Conservation (phyloP, 495 filamentous ascomycete genomes). For the Lophium mytilinum region DNA sequence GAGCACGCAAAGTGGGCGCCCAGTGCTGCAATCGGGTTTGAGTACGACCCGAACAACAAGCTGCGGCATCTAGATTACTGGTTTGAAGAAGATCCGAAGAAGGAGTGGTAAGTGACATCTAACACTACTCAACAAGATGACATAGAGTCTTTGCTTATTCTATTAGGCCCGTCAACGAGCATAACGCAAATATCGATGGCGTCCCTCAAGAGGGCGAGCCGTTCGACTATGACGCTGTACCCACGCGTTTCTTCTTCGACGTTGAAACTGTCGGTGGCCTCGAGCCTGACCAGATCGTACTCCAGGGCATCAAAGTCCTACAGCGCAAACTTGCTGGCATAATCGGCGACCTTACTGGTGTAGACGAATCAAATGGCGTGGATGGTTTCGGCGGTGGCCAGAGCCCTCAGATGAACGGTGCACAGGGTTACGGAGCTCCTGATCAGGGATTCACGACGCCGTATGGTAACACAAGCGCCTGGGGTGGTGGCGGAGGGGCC, state of each 20-base stretch:
- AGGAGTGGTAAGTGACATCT: slow-evolving; percentile 70
- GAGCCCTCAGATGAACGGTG: slow-evolving; percentile 21
- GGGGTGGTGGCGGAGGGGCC: slow-evolving; percentile 56
- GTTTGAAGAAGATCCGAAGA: slow-evolving; percentile 77
- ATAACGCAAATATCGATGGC: slow-evolving; percentile 78
- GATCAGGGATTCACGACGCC: slow-evolving; percentile 70
- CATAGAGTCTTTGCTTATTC: not conserved
- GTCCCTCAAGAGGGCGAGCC: slow-evolving; percentile 68
- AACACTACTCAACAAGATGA: not conserved
- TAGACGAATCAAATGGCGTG: slow-evolving; percentile 41
- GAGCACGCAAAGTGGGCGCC: slow-evolving; percentile 98
- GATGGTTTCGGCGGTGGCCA: slow-evolving; percentile 41
- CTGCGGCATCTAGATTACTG: slow-evolving; percentile 81
- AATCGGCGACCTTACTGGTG: slow-evolving; percentile 59
- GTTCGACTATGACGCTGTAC: slow-evolving; percentile 85
- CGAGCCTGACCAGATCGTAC: slow-evolving; percentile 76
- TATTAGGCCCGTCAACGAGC: slow-evolving; percentile 67
- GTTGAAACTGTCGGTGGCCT: slow-evolving; percentile 84
- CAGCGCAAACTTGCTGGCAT: slow-evolving; percentile 82
- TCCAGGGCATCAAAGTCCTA: slow-evolving; percentile 79
- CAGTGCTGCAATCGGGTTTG: slow-evolving; percentile 84
- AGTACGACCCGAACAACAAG: slow-evolving; percentile 97
- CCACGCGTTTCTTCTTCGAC: slow-evolving; percentile 80
- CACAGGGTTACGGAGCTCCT: slow-evolving; percentile 3
- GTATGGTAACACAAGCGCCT: slow-evolving; percentile 55